Percentiles rank a stretch among this genome's conserved stretches.
Evolutionary conservation across 1,139 yeast genomes (phyloP).

Genomic region (Magnusiomyces suaveolens): DNA sequence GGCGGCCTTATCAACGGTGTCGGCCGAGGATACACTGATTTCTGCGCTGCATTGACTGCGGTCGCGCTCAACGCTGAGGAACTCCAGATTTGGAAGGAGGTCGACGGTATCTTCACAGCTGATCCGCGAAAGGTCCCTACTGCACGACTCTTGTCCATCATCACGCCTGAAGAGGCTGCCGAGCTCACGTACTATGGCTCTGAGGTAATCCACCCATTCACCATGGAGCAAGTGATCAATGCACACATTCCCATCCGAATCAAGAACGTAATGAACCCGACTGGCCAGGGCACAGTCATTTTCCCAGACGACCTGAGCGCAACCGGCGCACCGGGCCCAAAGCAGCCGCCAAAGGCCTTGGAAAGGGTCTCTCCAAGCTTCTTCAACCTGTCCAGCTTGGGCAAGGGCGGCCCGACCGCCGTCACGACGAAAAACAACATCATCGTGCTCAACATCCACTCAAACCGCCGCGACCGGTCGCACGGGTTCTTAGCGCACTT

Average conservation of each 20-base stretch:
- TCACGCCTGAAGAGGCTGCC: conserved; percentile 97
- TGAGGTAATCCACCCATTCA: conserved; percentile 96
- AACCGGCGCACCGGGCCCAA: conserved; percentile 82
- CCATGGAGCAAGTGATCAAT: conserved; percentile 96
- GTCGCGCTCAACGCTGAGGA: conserved; percentile 90
- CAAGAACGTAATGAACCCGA: conserved; percentile 88
- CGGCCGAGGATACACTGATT: conserved; percentile 94
- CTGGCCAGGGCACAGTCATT: conserved; percentile 82
- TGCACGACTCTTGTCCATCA: conserved; percentile 75
- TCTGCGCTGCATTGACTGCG: conserved; percentile 93
- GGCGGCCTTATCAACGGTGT: conserved; percentile 88
- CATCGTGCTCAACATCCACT: conserved; percentile 84
- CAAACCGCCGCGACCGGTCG: conserved; percentile 82
- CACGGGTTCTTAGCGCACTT: conserved; percentile 93
- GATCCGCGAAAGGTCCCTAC: conserved; percentile 92
- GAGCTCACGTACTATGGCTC: conserved; percentile 95
- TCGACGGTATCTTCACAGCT: conserved; percentile 96
- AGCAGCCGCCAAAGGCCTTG: conserved; percentile 82
- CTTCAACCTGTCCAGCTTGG: conserved; percentile 24
- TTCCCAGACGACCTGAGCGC: conserved; percentile 66
- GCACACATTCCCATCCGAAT: conserved; percentile 95
- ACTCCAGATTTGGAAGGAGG: conserved; percentile 96
- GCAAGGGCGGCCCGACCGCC: conserved; percentile 77
- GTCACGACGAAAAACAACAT: conserved; percentile 91
- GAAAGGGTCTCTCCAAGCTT: conserved; percentile 32